phyloP scores from a whole-genome alignment of 495 filamentous ascomycete genomes.

The Hypoxylon trugodes region DNA sequence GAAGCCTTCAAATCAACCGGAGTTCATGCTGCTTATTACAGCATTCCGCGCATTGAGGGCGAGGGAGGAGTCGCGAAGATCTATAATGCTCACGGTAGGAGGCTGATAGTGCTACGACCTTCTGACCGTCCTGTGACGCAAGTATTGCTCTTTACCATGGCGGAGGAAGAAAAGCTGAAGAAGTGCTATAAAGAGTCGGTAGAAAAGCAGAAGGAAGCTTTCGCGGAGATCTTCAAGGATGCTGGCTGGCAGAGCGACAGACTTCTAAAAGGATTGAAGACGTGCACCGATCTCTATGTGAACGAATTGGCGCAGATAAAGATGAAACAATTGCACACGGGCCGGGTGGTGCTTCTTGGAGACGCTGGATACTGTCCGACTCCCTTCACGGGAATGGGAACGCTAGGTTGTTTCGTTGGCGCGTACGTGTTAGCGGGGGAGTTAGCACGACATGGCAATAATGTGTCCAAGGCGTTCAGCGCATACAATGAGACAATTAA shows the following conservation, averaged over 20 bases:
- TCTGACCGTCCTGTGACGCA: conserved; percentile 9
- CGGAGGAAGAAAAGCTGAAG: conserved; percentile 1
- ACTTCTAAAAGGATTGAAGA: conserved; percentile 26
- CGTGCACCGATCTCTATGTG: conserved; percentile 29
- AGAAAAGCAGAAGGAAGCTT: conserved; percentile 29
- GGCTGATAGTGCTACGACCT: conserved; percentile 9
- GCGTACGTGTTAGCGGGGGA: conserved; percentile 64
- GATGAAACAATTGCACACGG: conserved; percentile 43
- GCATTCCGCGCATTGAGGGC: conserved; percentile 19
- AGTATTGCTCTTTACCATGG: conserved; percentile 24
- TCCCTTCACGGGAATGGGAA: conserved; percentile 58
- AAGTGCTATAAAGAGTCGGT: conserved; percentile 10
- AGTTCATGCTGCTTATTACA: conserved; percentile 29
- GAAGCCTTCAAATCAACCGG: conserved; percentile 16
- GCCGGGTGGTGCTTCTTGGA: conserved; percentile 57
- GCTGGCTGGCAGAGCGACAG: conserved; percentile 25
- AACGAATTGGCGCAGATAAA: conserved; percentile 55
- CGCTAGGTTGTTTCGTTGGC: conserved; percentile 52
- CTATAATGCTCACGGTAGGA: conserved; percentile 18
- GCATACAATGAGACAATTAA: conserved; percentile 50
- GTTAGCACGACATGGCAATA: conserved; percentile 44
- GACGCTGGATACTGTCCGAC: conserved; percentile 61
- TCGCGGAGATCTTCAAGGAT: conserved; percentile 12
- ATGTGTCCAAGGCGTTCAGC: conserved; percentile 41
- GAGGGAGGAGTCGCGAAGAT: conserved; percentile 5